A percentile compares a stretch with the other conserved stretches of the same genome.
Conservation (phyloP, 2,329 filamentous ascomycete genomes). For the Diaporthe velutina region DNA sequence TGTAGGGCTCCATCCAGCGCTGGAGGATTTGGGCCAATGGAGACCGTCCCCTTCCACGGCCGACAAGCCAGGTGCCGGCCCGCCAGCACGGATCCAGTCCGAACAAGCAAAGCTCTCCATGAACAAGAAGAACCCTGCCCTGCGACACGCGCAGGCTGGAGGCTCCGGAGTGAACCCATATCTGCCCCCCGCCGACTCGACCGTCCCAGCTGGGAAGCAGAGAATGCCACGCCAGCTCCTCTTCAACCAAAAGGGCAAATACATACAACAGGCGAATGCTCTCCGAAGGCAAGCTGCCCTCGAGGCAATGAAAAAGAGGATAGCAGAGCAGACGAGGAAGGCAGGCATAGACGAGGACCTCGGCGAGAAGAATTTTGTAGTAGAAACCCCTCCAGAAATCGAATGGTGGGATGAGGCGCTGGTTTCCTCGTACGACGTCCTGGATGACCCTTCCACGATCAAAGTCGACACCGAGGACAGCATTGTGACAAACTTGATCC, state of each 20-base stretch:
- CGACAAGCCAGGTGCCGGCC: slow-evolving; percentile 18
- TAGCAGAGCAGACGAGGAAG: slow-evolving; percentile 87
- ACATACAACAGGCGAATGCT: slow-evolving; percentile 93
- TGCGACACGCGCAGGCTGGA: slow-evolving; percentile 18
- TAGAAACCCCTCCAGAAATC: slow-evolving; percentile 86
- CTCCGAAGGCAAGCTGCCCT: slow-evolving; percentile 88
- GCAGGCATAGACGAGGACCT: slow-evolving; percentile 94
- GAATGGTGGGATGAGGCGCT: slow-evolving; percentile 99
- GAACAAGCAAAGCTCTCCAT: slow-evolving; percentile 40
- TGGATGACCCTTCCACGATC: slow-evolving; percentile 74
- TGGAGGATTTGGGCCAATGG: slow-evolving; percentile 69
- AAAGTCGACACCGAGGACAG: slow-evolving; percentile 84
- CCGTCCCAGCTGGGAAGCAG: slow-evolving; percentile 69
- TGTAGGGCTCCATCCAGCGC: slow-evolving; percentile 81
- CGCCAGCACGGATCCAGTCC: slow-evolving; percentile 51
- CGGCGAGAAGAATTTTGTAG: slow-evolving; percentile 88
- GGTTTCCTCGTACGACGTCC: slow-evolving; percentile 79
- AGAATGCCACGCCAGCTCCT: slow-evolving; percentile 82
- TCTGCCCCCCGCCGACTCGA: slow-evolving; percentile 81
- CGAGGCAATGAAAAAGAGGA: slow-evolving; percentile 94
- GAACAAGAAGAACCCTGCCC: slow-evolving; percentile 25
- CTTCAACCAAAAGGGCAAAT: slow-evolving; percentile 97
- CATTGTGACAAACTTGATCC: slow-evolving; percentile 91
- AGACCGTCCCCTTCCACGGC: slow-evolving; percentile 57
- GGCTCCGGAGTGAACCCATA: slow-evolving; percentile 76